Base-by-base conservation (phyloP, 2,329 filamentous ascomycete species). In the Scopulariopsis brevicaulis region DNA sequence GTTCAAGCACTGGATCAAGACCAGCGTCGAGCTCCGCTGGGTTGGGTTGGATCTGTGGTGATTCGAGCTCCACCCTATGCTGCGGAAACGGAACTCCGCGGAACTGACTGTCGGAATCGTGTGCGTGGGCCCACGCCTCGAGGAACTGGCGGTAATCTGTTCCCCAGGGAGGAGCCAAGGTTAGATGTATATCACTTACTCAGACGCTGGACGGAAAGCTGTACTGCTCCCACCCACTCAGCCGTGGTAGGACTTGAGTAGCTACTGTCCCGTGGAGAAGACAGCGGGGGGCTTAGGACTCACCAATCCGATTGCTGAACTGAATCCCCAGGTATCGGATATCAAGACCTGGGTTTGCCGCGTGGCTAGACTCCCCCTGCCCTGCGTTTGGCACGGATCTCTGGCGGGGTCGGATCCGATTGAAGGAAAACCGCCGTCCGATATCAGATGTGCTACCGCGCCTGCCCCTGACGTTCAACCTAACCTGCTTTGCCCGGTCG, bases 281-380 rank as follows among this genome's bases (percentile, higher is more conserved):
- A 25, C 15, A 43, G 48, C 25, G n/a, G 18, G 22, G 53, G n/a
- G 37, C 32, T 24, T 7, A 18, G 15, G 15, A 59, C 68, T 65
- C 67, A 78, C 77, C 77, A 63, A 75, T 71, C 32, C 72, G 68
- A 51, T 73, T 70, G 50, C 73, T 77, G 61, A 80, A 80, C 57
- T 79, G 77, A 51, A 80, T 72, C 6, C 74, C 74, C 32, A 80
- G 67, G 64, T 79, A 76, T 54, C 74, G 72, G 54, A 80, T 75
- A 59, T 77, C 75, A 18, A 74, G 63, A 3, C 66, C 50, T 55
- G 62, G 48, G 59, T 64, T 70, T 14, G 55, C 55, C 15, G 14
- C 40, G 54, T 63, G 61, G 53, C 60, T 58, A 15, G 61, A 58
- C 43, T 65, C 63, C 5, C 63, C 65, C 10, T 34, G 43, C 4